Base-by-base conservation (phyloP, 2,329 filamentous ascomycete genomes). In the Dothidotthia symphoricarpi region DNA sequence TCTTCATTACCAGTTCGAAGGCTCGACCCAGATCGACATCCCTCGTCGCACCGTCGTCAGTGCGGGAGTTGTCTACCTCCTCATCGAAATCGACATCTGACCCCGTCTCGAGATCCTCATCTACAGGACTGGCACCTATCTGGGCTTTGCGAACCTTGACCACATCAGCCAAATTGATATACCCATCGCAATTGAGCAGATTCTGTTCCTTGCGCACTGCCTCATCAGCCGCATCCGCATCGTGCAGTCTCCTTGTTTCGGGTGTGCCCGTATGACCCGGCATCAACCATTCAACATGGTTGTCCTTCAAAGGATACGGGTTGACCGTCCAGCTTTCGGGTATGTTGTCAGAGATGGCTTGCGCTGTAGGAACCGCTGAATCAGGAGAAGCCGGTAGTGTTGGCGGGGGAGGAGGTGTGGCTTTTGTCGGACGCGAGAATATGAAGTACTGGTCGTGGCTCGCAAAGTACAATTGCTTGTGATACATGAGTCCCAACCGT, bases 401-500 rank as follows among this genome's bases (percentile, higher is more conserved):
- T 2, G 81, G 81, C 15, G 77, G 77, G 22, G 78, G 73, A 3
- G 81, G 80, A 6, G 81, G 69, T 2, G 56, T 65, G 8, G 77
- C 77, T 53, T 76, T 78, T 3, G 78, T 73, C 9, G 82, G 82
- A 35, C 74, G 73, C 41, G 76, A 76, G 63, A 84, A 85, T 32
- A 81, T 69, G 5, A 85, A 64, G 42, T 75, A 81, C 44, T 82
- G 78, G 50, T 84, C 77, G 45, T 84, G 78, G 0, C 75, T 78
- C 28, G 77, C 77, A 52, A 82, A 85, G 55, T 85, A 85, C 3
- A 85, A 66, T 28, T 78, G 72, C 56, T 84, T 85, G 67, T 77
- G 82, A 51, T 82, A 80, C 64, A 80, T 75, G 39, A 75, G 75
- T 11, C 80, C 80, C 45, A 82, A 57, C 24, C 76, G 70, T 50